Base-by-base conservation (phyloP, 78 protist species). In the Tieghemostelium lacteum region DNA sequence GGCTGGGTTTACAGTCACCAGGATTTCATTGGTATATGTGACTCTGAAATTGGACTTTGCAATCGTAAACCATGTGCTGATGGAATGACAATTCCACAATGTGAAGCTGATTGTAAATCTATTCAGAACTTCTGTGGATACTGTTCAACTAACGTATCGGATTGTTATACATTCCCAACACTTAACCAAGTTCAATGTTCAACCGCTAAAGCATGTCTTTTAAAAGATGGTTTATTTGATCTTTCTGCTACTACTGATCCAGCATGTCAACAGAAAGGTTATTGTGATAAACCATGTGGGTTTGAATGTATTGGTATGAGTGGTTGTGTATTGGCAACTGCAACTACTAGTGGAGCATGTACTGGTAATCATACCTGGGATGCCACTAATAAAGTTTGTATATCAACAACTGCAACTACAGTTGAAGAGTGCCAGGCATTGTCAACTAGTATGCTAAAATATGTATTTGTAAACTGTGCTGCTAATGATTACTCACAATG, bases 251-350 rank as follows among this genome's bases (percentile, higher is more conserved):
- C 42, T 17, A 26, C 54, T 16, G 42, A n/a, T 34, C 20, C 17
- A 0, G 88, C 8, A n/a, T 83, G 91, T 45, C 61, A 34, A 36
- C 31, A 16, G 5, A n/a, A 10, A 14, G 77, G 77, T 22, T 20
- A 20, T 40, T 83, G 91, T 60, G n/a, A 52, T 45, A 7, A 12
- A 31, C 58, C 57, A 28, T 83, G 91, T 58, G 91, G 72, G 19
- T 7, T 31, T 5, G n/a, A 55, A 58, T 83, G 91, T 58, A 49
- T 49, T 58, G 91, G 91, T 45, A 49, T 45, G 26, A 26, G 33
- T 69, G 52, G 52, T 45, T 45, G 52, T 10, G 10, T 45, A 6
- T 14, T 45, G 6, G 52, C 10, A 45, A 6, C 6, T 14, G 52
- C 52, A 6, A 14, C 52, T 14, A 14, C n/a, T 45, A 45, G n/a